These are phyloP conservation scores for Carex arenaria DNA, from an alignment of 202 grass and related monocot genomes.

Conservation along the genomic window DNA sequence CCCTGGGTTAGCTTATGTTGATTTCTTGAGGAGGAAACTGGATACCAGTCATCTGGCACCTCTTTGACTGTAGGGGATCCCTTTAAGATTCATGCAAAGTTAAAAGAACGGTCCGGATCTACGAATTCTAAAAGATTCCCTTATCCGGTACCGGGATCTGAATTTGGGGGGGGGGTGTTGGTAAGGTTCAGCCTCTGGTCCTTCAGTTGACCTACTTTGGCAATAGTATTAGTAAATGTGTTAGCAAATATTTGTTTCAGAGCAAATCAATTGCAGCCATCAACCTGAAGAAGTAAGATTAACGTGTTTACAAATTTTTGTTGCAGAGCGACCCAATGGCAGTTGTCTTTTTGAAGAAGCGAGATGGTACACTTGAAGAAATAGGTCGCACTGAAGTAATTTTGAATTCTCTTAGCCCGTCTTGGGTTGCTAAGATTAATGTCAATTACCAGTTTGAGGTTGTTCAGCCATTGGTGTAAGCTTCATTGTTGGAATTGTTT, in stretches of 20 bases:
- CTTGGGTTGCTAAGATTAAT: slow-evolving; percentile 73
- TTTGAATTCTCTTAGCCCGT: slow-evolving; percentile 64
- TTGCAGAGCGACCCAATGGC: slow-evolving; percentile 78
- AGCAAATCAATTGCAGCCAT: background rate
- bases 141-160: too few species aligned
- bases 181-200: background rate
- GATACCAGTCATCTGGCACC: too few species aligned
- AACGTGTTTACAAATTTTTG: background rate
- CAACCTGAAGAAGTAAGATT: background rate
- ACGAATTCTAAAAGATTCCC: too few species aligned
- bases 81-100: too few species aligned
- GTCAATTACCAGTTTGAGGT: slow-evolving; percentile 86
- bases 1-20: background rate
- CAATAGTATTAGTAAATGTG: background rate
- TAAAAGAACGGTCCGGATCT: too few species aligned
- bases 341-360: slow-evolving; percentile 58
- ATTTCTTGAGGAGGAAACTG: too few species aligned
- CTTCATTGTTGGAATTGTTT: slow-evolving; percentile 26
- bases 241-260: background rate
- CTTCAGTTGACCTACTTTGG: background rate
- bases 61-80: too few species aligned
- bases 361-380: slow-evolving; percentile 82
- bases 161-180: background rate
- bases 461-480: slow-evolving; percentile 94
- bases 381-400: slow-evolving; percentile 94